Evolutionary conservation across 495 filamentous ascomycete genomes (phyloP).

Genomic region (Sporormia fimetaria): DNA sequence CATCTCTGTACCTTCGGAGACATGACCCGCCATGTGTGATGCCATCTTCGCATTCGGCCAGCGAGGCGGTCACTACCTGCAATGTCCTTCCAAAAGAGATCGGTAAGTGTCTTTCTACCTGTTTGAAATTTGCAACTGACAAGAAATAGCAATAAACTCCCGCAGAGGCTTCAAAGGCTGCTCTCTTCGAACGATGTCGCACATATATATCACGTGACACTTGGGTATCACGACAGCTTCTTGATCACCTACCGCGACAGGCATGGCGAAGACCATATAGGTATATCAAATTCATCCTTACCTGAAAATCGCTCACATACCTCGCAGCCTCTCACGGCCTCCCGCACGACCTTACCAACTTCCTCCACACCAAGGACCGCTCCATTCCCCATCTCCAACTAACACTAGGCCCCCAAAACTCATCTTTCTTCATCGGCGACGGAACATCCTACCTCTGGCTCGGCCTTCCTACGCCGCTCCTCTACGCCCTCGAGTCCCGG

Average conservation of each 20-base stretch:
- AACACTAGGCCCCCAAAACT: slow-evolving; percentile 18
- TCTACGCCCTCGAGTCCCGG: slow-evolving; percentile 11
- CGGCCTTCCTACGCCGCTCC: slow-evolving; percentile 11
- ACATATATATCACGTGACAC: slow-evolving; percentile 15
- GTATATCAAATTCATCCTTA: not conserved
- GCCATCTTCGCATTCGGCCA: slow-evolving; percentile 22
- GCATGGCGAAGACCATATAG: slow-evolving; percentile 8
- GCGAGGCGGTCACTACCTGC: slow-evolving; percentile 20
- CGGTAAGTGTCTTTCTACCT: slow-evolving; percentile 7
- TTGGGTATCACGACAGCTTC: slow-evolving; percentile 17
- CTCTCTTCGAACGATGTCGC: slow-evolving; percentile 4
- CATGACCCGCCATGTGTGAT: slow-evolving; percentile 23
- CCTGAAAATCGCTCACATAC: not conserved
- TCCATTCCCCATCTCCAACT: slow-evolving; percentile 8
- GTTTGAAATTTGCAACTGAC: not conserved
- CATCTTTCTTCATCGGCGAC: slow-evolving; percentile 18
- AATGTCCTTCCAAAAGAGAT: slow-evolving; percentile 8
- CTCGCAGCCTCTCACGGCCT: slow-evolving; percentile 13
- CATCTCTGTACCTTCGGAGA: too few species aligned
- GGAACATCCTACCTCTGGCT: slow-evolving; percentile 10
- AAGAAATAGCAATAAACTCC: slow-evolving; percentile 2
- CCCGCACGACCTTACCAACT: slow-evolving; percentile 11
- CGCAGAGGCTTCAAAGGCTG: slow-evolving; percentile 8
- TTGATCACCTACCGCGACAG: slow-evolving; percentile 13
- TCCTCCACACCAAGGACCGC: slow-evolving; percentile 13